phyloP scores from a whole-genome alignment of 352 stramenopile genomes.

The Paralagenidium karlingii region DNA sequence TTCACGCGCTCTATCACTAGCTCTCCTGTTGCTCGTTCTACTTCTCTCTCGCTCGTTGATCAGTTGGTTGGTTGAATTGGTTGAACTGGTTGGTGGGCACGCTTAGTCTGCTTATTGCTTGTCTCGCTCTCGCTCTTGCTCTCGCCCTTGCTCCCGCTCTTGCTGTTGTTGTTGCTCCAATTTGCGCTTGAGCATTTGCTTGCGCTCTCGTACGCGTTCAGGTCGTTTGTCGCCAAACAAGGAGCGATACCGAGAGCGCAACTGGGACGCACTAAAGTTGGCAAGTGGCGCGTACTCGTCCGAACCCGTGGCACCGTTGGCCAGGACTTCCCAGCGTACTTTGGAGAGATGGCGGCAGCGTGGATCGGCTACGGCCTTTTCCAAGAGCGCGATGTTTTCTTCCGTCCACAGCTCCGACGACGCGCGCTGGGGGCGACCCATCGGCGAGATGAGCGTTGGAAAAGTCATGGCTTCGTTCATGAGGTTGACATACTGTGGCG shows the following conservation, averaged over 20 bases:
- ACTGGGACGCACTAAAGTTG: constrained; percentile 65
- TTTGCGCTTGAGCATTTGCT: constrained; percentile 45
- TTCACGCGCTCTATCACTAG: too few species aligned
- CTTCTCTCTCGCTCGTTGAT: too few species aligned
- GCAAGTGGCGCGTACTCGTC: constrained; percentile 51
- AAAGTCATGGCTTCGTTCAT: constrained; percentile 49
- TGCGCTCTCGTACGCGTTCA: constrained; percentile 51
- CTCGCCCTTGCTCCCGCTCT: too few species aligned
- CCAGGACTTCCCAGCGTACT: constrained; percentile 69
- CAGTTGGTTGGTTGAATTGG: too few species aligned
- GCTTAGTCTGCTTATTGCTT: too few species aligned
- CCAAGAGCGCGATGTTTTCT: constrained; percentile 54
- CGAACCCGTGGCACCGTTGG: constrained; percentile 52
- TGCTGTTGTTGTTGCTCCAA: constrained; percentile 44
- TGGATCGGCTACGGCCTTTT: constrained; percentile 55
- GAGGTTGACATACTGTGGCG: constrained; percentile 52
- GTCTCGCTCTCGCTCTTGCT: too few species aligned
- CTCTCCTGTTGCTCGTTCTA: too few species aligned
- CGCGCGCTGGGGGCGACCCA: too few species aligned
- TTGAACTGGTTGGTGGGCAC: too few species aligned
- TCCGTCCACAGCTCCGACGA: too few species aligned
- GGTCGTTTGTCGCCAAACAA: constrained; percentile 67
- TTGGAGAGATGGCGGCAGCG: constrained; percentile 61
- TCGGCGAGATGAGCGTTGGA: too few species aligned
- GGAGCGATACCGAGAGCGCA: constrained; percentile 64